Percentiles rank a stretch among this genome's conserved stretches.
Evolutionary conservation across 192 early-diverging fungal species (phyloP).

Genomic region (Coemansia sp.): DNA sequence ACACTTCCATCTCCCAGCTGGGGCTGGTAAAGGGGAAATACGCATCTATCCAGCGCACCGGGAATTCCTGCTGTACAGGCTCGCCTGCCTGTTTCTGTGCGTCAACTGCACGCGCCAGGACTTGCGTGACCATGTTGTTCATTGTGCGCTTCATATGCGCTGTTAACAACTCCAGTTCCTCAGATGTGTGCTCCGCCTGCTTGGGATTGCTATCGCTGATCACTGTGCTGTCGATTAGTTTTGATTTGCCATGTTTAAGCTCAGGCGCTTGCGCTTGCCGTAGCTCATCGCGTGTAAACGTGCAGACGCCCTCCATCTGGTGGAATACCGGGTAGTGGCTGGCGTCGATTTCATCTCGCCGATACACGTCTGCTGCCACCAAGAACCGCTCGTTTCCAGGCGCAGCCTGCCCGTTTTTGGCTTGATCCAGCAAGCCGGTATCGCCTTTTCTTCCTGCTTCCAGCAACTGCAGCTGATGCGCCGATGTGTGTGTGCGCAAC

Average conservation of each 20-base stretch:
- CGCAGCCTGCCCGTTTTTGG: slow-evolving; percentile 28
- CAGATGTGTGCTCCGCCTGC: slow-evolving; percentile 65
- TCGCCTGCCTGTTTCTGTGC: slow-evolving; percentile 13
- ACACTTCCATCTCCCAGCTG: slow-evolving; percentile 95
- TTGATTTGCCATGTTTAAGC: no score
- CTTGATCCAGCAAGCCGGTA: slow-evolving; percentile 12
- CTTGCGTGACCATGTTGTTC: slow-evolving; percentile 73
- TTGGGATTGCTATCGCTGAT: slow-evolving; percentile 68
- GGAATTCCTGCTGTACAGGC: slow-evolving; percentile 39
- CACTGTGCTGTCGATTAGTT: slow-evolving; percentile 29
- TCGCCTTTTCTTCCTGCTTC: slow-evolving; percentile 35
- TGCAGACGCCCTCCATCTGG: slow-evolving; percentile 93
- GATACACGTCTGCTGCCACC: slow-evolving; percentile 96
- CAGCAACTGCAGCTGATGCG: slow-evolving; percentile 86
- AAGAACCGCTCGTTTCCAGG: slow-evolving; percentile 63
- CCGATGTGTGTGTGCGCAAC: slow-evolving; percentile 90
- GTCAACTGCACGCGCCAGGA: slow-evolving; percentile 58
- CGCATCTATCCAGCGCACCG: slow-evolving; percentile 92
- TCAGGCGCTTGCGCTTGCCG: neutral
- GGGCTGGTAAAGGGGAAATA: slow-evolving; percentile 96
- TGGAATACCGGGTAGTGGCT: slow-evolving; percentile 98
- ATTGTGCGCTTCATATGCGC: slow-evolving; percentile 76
- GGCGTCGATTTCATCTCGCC: slow-evolving; percentile 93
- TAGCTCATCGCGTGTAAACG: slow-evolving; percentile 41
- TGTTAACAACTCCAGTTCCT: slow-evolving; percentile 58